Evolutionary conservation across 176 grass and related monocot species (phyloP).

Genomic region (Otatea glauca): DNA sequence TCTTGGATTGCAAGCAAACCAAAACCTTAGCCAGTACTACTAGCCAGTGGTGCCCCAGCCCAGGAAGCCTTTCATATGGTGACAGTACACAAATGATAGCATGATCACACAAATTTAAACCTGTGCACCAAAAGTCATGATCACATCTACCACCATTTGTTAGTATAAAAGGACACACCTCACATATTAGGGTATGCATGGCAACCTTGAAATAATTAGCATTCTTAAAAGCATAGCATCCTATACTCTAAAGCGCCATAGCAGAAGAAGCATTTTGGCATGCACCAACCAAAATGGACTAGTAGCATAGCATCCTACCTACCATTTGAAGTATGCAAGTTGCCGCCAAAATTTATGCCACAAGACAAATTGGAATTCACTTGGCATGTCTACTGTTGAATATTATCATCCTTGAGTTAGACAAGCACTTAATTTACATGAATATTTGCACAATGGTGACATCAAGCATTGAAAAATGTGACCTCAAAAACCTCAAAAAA

Average conservation of each 20-base stretch:
- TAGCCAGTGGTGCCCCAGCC: background rate
- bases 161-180: constrained; percentile 35
- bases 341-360: constrained; percentile 31
- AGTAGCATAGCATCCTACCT: background rate
- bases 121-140: constrained; percentile 40
- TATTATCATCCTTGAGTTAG: constrained; percentile 20
- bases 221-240: constrained; percentile 49
- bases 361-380: constrained; percentile 38
- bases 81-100: constrained; percentile 9
- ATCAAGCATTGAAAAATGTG: constrained; percentile 48
- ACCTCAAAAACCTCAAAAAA: constrained; percentile 15
- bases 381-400: constrained; percentile 39
- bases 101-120: background rate
- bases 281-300: background rate
- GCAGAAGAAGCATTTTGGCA: background rate
- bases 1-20: constrained; percentile 53
- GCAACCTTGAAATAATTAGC: constrained; percentile 42
- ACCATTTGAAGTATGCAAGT: constrained; percentile 20
- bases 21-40: background rate
- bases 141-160: constrained; percentile 35
- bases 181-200: constrained; percentile 33
- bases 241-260: background rate
- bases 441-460: constrained; percentile 48
- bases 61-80: background rate
- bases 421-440: constrained; percentile 12